Conservation (phyloP, 805 yeast species). For the Myxozyma neotropica region DNA sequence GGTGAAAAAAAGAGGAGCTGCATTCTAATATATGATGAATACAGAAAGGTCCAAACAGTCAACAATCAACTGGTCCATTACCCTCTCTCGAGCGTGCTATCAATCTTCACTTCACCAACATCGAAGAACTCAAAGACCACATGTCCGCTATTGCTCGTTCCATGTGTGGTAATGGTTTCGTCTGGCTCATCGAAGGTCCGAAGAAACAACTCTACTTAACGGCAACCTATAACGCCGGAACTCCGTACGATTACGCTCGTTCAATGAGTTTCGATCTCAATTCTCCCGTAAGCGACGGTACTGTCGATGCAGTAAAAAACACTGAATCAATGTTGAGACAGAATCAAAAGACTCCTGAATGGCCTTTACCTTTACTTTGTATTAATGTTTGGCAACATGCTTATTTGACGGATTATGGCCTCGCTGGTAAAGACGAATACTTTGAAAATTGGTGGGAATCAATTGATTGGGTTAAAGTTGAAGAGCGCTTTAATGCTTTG, state of each 20-base stretch:
- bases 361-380: conserved; percentile 61
- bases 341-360: conserved; percentile 49
- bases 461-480: conserved; percentile 65
- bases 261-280: conserved; percentile 77
- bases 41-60: conserved; percentile 15
- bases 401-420: conserved; percentile 82
- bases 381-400: conserved; percentile 89
- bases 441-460: conserved; percentile 74
- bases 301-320: conserved; percentile 35
- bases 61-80: conserved; percentile 8
- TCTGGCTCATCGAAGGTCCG: conserved; percentile 77
- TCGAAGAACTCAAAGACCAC: conserved; percentile 72
- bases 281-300: conserved; percentile 52
- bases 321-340: conserved; percentile 26
- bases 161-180: conserved; percentile 85
- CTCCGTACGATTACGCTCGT: conserved; percentile 63
- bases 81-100: conserved; percentile 48
- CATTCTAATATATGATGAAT: neutral
- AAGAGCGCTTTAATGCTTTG: conserved; percentile 16
- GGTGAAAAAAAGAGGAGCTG: neutral
- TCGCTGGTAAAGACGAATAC: conserved; percentile 68
- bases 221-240: conserved; percentile 88
- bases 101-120: conserved; percentile 67
- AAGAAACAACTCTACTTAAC: conserved; percentile 59
- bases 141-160: conserved; percentile 68